These are phyloP conservation scores for Scutellaria barbata DNA, from an alignment of 257 asterid species.

Conservation along the genomic window DNA sequence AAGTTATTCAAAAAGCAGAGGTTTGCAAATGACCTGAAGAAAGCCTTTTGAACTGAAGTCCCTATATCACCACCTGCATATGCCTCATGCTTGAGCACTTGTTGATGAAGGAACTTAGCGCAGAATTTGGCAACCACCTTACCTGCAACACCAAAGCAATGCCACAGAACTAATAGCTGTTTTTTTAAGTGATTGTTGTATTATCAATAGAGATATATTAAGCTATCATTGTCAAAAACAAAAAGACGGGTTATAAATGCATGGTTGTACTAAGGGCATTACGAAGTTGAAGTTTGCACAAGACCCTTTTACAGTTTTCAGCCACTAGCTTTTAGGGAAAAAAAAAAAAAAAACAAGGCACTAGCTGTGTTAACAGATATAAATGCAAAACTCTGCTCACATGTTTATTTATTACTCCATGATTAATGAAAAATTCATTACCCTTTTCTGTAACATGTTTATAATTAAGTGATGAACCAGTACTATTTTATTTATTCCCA, in stretches of 20 bases:
- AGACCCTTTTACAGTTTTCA: too few species aligned
- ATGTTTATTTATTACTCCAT: neutral
- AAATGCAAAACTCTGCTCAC: neutral
- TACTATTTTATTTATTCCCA: neutral
- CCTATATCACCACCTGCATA: conserved; percentile 83
- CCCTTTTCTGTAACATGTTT: neutral
- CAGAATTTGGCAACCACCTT: conserved; percentile 98
- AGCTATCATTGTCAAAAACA: conserved; percentile 20
- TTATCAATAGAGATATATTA: neutral
- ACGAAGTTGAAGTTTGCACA: neutral
- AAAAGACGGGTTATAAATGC: conserved; percentile 10
- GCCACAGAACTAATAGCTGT: conserved; percentile 28
- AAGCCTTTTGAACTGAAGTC: conserved; percentile 77
- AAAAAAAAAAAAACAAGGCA: too few species aligned
- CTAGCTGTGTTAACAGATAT: neutral
- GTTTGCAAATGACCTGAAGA: conserved; percentile 69
- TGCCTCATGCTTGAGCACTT: conserved; percentile 91
- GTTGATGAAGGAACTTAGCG: conserved; percentile 95
- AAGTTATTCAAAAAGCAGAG: conserved; percentile 24
- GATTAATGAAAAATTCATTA: neutral
- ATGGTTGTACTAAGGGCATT: neutral
- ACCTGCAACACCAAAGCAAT: conserved; percentile 54
- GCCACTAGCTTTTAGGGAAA: neutral
- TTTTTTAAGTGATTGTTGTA: conserved; percentile 6
- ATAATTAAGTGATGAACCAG: neutral